phyloP scores from a whole-genome alignment of 345 rosid species.

The Citrus hindsii region DNA sequence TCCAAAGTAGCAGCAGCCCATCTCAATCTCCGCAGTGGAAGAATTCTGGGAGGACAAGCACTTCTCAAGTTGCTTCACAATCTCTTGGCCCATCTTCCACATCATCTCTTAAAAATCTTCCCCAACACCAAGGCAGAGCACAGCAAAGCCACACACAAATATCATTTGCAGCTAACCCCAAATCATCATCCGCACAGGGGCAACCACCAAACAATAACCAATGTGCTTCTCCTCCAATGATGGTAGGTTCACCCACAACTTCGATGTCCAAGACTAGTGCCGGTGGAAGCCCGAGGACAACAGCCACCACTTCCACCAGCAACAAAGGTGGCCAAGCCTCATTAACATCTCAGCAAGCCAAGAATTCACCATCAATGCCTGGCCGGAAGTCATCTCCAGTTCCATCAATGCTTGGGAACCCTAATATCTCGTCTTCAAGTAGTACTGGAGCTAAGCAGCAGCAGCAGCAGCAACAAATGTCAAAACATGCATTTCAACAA shows the following conservation, averaged over 20 bases:
- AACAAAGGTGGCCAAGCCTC: conserved; percentile 71
- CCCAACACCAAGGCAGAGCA: conserved; percentile 68
- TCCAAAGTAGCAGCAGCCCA: conserved; percentile 59
- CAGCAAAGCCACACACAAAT: conserved; percentile 69
- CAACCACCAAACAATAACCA: conserved; percentile 53
- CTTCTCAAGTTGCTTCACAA: conserved; percentile 55
- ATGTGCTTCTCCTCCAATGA: conserved; percentile 60
- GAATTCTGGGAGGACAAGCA: conserved; percentile 52
- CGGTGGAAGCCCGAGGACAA: conserved; percentile 89
- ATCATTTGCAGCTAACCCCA: conserved; percentile 74
- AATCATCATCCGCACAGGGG: conserved; percentile 44
- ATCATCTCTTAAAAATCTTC: conserved; percentile 49
- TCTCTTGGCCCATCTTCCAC: conserved; percentile 50
- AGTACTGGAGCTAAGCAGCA: conserved; percentile 57
- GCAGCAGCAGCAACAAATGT: conserved; percentile 39
- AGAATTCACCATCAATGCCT: conserved; percentile 53
- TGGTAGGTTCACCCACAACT: conserved; percentile 77
- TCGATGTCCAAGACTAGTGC: conserved; percentile 72
- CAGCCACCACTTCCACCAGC: conserved; percentile 47
- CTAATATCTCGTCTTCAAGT: conserved; percentile 44
- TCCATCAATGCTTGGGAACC: conserved; percentile 68
- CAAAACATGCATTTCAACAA: conserved; percentile 59
- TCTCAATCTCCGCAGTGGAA: conserved; percentile 88
- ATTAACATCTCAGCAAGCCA: conserved; percentile 62
- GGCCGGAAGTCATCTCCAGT: conserved; percentile 54